A percentile compares a stretch with the other conserved stretches of the same genome.
Evolutionary conservation across 1,284 basidiomycete genomes (phyloP).

Genomic region (Irpex rosettiformis): DNA sequence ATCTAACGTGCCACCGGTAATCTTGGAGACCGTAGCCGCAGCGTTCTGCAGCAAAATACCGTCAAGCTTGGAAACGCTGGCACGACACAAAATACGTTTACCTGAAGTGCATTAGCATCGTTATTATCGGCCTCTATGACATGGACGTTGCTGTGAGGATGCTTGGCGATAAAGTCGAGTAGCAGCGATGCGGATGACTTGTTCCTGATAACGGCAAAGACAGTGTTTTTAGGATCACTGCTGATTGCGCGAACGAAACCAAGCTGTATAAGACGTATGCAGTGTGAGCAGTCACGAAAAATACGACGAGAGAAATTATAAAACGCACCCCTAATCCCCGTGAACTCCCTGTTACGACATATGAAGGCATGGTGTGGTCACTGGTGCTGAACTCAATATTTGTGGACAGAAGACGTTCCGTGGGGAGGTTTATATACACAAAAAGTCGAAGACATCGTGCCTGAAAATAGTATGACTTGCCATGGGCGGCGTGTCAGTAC

Average conservation of each 20-base stretch:
- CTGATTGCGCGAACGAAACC: slow-evolving; percentile 33
- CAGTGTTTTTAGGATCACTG: slow-evolving; percentile 18
- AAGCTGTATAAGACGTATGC: slow-evolving; percentile 21
- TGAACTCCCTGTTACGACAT: slow-evolving; percentile 22
- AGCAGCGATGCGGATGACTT: slow-evolving; percentile 16
- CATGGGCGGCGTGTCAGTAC: too few species aligned
- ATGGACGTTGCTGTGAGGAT: slow-evolving; percentile 21
- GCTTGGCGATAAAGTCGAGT: slow-evolving; percentile 17
- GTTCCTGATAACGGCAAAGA: slow-evolving; percentile 28
- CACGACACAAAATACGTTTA: slow-evolving; percentile 4
- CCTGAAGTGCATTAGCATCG: slow-evolving; percentile 18
- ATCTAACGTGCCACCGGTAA: slow-evolving; percentile 30
- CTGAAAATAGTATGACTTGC: too few species aligned
- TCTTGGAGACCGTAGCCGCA: slow-evolving; percentile 20
- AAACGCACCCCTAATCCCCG: slow-evolving; percentile 29
- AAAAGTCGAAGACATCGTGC: background rate
- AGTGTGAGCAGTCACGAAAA: slow-evolving; percentile 11
- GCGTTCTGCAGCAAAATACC: slow-evolving; percentile 13
- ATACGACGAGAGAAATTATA: background rate
- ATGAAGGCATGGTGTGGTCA: slow-evolving; percentile 11
- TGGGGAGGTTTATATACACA: background rate
- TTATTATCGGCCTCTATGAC: slow-evolving; percentile 21
- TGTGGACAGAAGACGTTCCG: background rate
- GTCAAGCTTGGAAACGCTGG: background rate
- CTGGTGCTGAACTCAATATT: background rate